These are phyloP conservation scores for Colletotrichum tamarilloi DNA, from an alignment of 2,329 filamentous ascomycete species.

Conservation along the genomic window DNA sequence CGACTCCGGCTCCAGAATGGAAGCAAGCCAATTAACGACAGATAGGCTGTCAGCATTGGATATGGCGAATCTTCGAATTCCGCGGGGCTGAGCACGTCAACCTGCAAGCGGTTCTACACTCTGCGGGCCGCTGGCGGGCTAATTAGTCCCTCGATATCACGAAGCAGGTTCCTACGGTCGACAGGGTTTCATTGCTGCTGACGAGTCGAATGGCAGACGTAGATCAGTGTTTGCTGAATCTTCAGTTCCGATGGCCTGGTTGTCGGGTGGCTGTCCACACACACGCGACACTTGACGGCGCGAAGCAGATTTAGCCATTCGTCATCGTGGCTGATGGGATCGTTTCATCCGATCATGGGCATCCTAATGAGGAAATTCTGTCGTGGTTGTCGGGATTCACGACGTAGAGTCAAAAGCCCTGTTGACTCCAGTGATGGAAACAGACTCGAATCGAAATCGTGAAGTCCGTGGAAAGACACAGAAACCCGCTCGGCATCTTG, in stretches of 20 bases:
- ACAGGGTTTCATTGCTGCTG: background rate
- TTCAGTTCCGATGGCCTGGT: conserved; percentile 8
- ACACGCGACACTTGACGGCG: conserved; percentile 24
- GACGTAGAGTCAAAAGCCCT: background rate
- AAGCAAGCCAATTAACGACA: too few species aligned
- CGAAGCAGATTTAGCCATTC: background rate
- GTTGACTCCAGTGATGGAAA: background rate
- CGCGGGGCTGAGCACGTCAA: conserved; percentile 7
- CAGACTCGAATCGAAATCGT: background rate
- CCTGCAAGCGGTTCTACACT: background rate
- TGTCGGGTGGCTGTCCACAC: conserved; percentile 10
- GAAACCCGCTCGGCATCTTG: background rate
- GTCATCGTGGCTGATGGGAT: conserved; percentile 13
- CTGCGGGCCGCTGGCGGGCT: background rate
- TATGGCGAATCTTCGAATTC: background rate
- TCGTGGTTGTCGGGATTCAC: background rate
- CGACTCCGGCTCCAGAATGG: conserved; percentile 6
- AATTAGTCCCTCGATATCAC: background rate
- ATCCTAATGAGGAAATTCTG: background rate
- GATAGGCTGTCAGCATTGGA: background rate
- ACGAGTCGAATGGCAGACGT: background rate
- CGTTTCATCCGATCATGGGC: conserved; percentile 19
- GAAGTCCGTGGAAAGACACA: background rate
- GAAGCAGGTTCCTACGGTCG: background rate
- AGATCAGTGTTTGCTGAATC: background rate